Conservation (phyloP, 2,329 filamentous ascomycete species). For the Trichophyton rubrum region DNA sequence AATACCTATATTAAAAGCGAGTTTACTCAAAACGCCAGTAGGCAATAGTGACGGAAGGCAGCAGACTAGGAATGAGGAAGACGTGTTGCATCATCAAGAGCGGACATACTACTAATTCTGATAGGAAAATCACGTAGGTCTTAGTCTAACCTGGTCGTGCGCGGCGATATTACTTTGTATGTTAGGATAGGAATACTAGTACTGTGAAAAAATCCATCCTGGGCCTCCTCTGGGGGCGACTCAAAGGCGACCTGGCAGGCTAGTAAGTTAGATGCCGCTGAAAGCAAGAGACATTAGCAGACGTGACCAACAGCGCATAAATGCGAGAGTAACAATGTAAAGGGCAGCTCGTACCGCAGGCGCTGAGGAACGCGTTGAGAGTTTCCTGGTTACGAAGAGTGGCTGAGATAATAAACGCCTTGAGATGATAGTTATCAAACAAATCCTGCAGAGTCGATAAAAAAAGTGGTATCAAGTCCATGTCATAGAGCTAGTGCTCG, state of each 20-base stretch:
- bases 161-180: slow-evolving; percentile 15
- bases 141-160: background rate
- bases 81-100: background rate
- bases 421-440: slow-evolving; percentile 40
- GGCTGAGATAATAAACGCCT: slow-evolving; percentile 47
- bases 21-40: no score
- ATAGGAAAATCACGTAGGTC: background rate
- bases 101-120: no score
- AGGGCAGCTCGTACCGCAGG: slow-evolving; percentile 40
- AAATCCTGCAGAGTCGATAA: slow-evolving; percentile 44
- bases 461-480: slow-evolving; percentile 44
- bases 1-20: no score
- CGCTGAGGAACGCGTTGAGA: slow-evolving; percentile 45
- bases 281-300: slow-evolving; percentile 8
- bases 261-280: slow-evolving; percentile 25
- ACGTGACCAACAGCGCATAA: background rate
- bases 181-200: slow-evolving; percentile 28
- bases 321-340: background rate
- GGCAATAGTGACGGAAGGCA: no score
- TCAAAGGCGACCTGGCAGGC: slow-evolving; percentile 31
- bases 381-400: slow-evolving; percentile 52
- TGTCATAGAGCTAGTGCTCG: slow-evolving; percentile 46
- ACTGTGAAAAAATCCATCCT: slow-evolving; percentile 38
- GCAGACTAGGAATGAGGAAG: no score
- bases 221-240: slow-evolving; percentile 31